These are phyloP conservation scores for Lathyrus aphaca DNA, from an alignment of 306 rosid species.

Conservation along the genomic window DNA sequence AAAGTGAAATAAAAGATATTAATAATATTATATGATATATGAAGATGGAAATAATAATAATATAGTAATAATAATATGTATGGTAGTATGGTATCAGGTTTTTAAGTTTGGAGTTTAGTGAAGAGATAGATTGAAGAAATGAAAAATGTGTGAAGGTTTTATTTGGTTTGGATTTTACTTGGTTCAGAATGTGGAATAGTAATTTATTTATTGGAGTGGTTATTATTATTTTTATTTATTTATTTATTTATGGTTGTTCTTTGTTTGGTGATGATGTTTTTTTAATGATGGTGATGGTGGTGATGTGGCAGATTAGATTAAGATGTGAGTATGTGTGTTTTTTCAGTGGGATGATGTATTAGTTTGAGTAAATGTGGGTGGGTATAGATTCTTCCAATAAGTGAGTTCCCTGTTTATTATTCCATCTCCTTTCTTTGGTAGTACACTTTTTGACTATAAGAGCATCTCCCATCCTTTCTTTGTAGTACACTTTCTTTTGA, in stretches of 20 bases:
- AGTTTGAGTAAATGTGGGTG: background rate
- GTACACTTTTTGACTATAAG: no score
- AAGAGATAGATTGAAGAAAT: slow-evolving; percentile 11
- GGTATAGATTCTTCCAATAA: no score
- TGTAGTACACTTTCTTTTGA: no score
- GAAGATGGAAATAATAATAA: no score
- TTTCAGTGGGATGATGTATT: slow-evolving; percentile 11
- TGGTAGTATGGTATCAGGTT: background rate
- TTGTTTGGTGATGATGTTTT: background rate
- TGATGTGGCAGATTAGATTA: slow-evolving; percentile 25
- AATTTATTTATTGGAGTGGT: slow-evolving; percentile 22
- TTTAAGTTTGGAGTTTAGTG: slow-evolving; percentile 37
- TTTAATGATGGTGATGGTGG: background rate
- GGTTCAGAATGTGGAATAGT: slow-evolving; percentile 28
- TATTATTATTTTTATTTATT: background rate
- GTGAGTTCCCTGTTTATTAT: no score
- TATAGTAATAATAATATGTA: no score
- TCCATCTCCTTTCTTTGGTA: no score
- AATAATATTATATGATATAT: no score
- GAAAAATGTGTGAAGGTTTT: background rate
- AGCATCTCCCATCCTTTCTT: no score
- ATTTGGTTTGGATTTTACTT: slow-evolving; percentile 37
- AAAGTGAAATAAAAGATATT: background rate
- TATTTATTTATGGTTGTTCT: background rate
- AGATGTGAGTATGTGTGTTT: background rate